Evolutionary conservation across 1,284 basidiomycete genomes (phyloP).

Genomic region (Moniliella sp.): DNA sequence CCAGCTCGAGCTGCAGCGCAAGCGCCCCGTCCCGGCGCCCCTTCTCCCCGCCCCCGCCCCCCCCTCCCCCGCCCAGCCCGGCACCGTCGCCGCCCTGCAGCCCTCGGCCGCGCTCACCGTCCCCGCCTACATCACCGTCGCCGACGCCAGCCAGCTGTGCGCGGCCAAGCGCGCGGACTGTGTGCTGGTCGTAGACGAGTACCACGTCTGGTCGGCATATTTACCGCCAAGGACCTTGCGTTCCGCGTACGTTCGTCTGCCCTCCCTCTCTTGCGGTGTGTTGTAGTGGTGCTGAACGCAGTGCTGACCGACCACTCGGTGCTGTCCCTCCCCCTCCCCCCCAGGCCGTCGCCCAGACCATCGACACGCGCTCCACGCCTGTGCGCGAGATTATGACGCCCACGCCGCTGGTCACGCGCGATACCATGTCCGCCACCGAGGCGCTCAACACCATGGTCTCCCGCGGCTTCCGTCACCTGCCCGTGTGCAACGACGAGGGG

Average conservation of each 20-base stretch:
- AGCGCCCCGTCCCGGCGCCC: conserved; percentile 28
- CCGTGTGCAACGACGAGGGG: too few species aligned
- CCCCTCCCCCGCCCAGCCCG: conserved; percentile 47
- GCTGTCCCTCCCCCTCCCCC: too few species aligned
- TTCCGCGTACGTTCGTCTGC: conserved; percentile 58
- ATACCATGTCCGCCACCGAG: conserved; percentile 90
- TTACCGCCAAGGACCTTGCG: conserved; percentile 93
- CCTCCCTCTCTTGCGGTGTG: not conserved
- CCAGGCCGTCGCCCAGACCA: conserved; percentile 79
- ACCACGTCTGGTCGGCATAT: conserved; percentile 96
- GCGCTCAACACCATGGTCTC: conserved; percentile 94
- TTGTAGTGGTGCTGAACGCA: too few species aligned
- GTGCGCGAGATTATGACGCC: conserved; percentile 93
- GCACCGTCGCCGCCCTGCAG: conserved; percentile 85
- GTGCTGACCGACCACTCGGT: not conserved
- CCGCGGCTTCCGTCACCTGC: too few species aligned
- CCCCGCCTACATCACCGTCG: conserved; percentile 81
- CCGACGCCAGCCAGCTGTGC: conserved; percentile 90
- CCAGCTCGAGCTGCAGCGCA: conserved; percentile 62
- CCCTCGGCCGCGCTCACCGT: conserved; percentile 90
- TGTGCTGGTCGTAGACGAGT: conserved; percentile 93
- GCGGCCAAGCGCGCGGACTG: too few species aligned
- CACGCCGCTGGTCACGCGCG: conserved; percentile 93
- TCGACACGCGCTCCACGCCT: conserved; percentile 74
- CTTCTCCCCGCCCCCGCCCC: conserved; percentile 12